phyloP scores from a whole-genome alignment of 2,329 filamentous ascomycete species.

The Aspergillus ustus region DNA sequence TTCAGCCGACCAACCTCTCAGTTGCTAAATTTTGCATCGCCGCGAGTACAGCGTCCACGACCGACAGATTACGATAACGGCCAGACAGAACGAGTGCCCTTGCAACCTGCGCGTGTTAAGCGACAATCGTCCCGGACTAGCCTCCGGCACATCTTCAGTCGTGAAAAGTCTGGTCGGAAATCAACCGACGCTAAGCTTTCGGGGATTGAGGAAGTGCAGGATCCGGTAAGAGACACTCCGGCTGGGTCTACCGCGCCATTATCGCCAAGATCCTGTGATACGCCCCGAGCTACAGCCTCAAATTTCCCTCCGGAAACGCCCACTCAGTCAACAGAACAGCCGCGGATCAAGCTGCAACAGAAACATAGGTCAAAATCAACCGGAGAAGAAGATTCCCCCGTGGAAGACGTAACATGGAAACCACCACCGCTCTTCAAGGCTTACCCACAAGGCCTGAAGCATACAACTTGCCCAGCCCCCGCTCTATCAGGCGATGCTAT shows the following conservation, averaged over 20 bases:
- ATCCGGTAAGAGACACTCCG: conserved; percentile 22
- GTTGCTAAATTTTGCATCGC: conserved; percentile 20
- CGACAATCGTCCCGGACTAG: conserved; percentile 44
- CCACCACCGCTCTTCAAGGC: conserved; percentile 83
- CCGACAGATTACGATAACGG: conserved; percentile 38
- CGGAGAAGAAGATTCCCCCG: conserved; percentile 30
- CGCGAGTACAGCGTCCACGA: conserved; percentile 38
- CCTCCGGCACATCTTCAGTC: conserved; percentile 42
- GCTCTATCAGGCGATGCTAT: conserved; percentile 71
- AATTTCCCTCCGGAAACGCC: conserved; percentile 31
- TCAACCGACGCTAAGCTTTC: conserved; percentile 35
- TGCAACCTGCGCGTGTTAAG: conserved; percentile 36
- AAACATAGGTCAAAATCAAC: conserved; percentile 27
- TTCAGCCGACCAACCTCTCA: conserved; percentile 36
- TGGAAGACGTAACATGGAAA: conserved; percentile 56
- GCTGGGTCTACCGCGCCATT: conserved; percentile 26
- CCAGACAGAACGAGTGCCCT: conserved; percentile 35
- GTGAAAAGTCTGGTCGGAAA: conserved; percentile 39
- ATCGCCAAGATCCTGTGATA: conserved; percentile 33
- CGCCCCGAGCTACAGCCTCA: conserved; percentile 32
- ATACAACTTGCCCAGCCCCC: conserved; percentile 71
- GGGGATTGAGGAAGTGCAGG: conserved; percentile 37
- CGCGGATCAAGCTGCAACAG: conserved; percentile 25
- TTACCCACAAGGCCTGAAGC: conserved; percentile 80
- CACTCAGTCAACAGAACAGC: conserved; percentile 23